Evolutionary conservation across 768 basidiomycete genomes (phyloP).

Genomic region (Russula foetens): DNA sequence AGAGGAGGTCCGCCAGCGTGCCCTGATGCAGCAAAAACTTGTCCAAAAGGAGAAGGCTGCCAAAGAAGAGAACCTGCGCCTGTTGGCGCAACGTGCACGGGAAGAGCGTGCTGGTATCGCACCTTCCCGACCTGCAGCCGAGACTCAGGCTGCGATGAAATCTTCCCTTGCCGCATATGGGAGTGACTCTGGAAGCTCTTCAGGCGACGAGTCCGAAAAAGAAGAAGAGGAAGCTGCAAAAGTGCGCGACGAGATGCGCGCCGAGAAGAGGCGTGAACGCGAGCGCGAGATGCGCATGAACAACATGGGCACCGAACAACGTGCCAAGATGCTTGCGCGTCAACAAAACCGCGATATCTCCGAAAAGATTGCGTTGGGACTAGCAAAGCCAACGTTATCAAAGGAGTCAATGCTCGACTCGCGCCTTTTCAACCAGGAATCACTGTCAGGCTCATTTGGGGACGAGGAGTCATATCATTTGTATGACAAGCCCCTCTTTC

Average conservation of each 20-base stretch:
- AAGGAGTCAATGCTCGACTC: slow-evolving; percentile 98
- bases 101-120: slow-evolving; percentile 83
- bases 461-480: slow-evolving; percentile 92
- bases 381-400: slow-evolving; percentile 92
- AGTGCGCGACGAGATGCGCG: slow-evolving; percentile 84
- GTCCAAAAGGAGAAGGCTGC: slow-evolving; percentile 96
- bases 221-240: slow-evolving; percentile 79
- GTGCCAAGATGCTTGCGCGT: slow-evolving; percentile 90
- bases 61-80: slow-evolving; percentile 92
- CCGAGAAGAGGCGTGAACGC: slow-evolving; percentile 87
- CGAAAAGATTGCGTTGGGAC: slow-evolving; percentile 95
- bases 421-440: slow-evolving; percentile 95
- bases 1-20: slow-evolving; percentile 93
- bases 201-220: slow-evolving; percentile 46
- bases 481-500: slow-evolving; percentile 93
- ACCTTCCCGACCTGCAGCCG: slow-evolving; percentile 55
- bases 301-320: slow-evolving; percentile 96
- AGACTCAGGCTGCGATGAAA: slow-evolving; percentile 62
- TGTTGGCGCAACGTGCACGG: slow-evolving; percentile 90
- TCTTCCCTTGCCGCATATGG: slow-evolving; percentile 81
- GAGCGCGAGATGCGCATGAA: slow-evolving; percentile 98
- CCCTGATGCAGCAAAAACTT: slow-evolving; percentile 98
- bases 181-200: slow-evolving; percentile 62
- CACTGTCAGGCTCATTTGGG: slow-evolving; percentile 70
- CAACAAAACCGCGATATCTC: slow-evolving; percentile 99